These are phyloP conservation scores for Coemansia pectinata DNA, from an alignment of 192 early-diverging fungal genomes.

Conservation along the genomic window DNA sequence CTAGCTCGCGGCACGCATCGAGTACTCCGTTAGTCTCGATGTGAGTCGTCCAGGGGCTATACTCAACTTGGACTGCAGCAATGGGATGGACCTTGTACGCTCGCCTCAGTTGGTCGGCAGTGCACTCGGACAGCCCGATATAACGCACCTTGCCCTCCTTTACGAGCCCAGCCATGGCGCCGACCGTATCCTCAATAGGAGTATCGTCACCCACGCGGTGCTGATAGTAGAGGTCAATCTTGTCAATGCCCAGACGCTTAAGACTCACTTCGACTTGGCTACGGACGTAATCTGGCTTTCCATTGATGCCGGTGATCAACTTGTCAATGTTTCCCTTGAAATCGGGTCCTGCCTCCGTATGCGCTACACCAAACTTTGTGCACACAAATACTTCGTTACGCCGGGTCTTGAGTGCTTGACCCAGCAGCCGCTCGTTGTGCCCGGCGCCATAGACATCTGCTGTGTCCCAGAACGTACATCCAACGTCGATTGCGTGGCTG, in stretches of 20 bases:
- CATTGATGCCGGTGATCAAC: slow-evolving; percentile 35
- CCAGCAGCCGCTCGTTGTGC: slow-evolving; percentile 60
- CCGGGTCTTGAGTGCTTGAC: slow-evolving; percentile 53
- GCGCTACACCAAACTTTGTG: slow-evolving; percentile 63
- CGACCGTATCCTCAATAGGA: slow-evolving; percentile 65
- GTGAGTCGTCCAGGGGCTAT: slow-evolving; percentile 60
- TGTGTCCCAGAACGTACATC: slow-evolving; percentile 63
- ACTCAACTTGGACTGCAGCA: slow-evolving; percentile 55
- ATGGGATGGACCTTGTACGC: slow-evolving; percentile 72
- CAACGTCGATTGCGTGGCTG: slow-evolving; percentile 56
- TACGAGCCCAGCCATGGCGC: slow-evolving; percentile 63
- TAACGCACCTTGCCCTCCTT: slow-evolving; percentile 67
- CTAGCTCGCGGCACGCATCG: slow-evolving; percentile 69
- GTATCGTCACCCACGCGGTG: slow-evolving; percentile 62
- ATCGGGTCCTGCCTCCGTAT: slow-evolving; percentile 24
- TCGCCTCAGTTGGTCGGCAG: slow-evolving; percentile 61
- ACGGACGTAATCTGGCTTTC: slow-evolving; percentile 56
- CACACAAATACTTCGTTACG: slow-evolving; percentile 60
- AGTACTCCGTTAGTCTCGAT: slow-evolving; percentile 71
- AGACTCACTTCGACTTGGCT: slow-evolving; percentile 48
- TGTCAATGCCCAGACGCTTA: slow-evolving; percentile 57
- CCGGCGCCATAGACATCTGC: slow-evolving; percentile 61
- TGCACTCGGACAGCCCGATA: slow-evolving; percentile 64
- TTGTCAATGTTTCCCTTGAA: slow-evolving; percentile 23
- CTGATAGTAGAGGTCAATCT: slow-evolving; percentile 67